Conservation (phyloP, 2,329 filamentous ascomycete genomes). For the Monosporascus sp. region DNA sequence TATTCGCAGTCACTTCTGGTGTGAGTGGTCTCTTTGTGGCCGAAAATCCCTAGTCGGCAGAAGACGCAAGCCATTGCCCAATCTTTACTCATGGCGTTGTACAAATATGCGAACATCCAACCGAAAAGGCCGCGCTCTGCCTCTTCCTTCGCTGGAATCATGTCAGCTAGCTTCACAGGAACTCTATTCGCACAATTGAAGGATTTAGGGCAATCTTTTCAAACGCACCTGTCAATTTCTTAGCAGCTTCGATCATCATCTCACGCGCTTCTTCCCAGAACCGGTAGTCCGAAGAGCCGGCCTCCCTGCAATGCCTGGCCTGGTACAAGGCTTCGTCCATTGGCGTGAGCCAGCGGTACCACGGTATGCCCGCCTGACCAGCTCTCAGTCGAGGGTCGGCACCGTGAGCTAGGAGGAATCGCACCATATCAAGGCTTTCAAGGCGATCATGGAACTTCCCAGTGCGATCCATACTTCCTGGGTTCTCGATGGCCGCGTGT, state of each 20-base stretch:
- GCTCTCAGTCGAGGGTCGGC: no score
- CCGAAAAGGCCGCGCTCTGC: background rate
- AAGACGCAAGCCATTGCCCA: background rate
- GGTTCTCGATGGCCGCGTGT: no score
- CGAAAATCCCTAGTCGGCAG: background rate
- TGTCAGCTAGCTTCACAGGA: no score
- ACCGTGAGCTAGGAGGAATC: no score
- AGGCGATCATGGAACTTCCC: no score
- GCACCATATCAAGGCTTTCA: no score
- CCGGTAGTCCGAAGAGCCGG: background rate
- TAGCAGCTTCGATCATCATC: conserved; percentile 2
- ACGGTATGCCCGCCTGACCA: no score
- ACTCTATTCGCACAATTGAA: no score
- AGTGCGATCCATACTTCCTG: no score
- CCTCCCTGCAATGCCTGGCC: background rate
- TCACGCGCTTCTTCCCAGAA: conserved; percentile 4
- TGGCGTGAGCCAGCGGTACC: no score
- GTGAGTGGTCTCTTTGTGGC: background rate
- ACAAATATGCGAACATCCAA: background rate
- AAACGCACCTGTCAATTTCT: conserved; percentile 1
- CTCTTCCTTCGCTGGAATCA: background rate
- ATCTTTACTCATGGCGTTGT: background rate
- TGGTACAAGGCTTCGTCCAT: background rate
- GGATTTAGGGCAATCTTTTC: no score
- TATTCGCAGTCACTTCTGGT: background rate